These are phyloP conservation scores for Annulohypoxylon truncatum DNA, from an alignment of 2,329 filamentous ascomycete genomes.

Conservation along the genomic window DNA sequence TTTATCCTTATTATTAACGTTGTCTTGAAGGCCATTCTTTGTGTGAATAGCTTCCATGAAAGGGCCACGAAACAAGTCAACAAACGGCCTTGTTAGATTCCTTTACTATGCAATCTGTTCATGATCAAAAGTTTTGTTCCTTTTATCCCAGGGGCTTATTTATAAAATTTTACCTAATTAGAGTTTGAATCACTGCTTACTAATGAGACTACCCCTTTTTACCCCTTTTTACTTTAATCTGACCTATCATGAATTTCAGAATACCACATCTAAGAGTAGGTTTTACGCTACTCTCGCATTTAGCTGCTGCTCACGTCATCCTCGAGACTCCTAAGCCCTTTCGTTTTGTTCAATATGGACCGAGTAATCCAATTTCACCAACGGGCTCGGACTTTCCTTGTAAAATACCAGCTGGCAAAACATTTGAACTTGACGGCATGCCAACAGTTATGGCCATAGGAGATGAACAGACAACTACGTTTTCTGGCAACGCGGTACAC, in stretches of 20 bases:
- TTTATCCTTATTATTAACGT: not conserved
- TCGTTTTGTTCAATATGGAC: constrained; percentile 48
- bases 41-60: not conserved
- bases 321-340: constrained; percentile 70
- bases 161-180: not conserved
- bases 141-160: not conserved
- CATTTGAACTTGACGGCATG: constrained; percentile 54
- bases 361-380: constrained; percentile 69
- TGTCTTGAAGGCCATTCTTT: not conserved
- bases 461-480: constrained; percentile 45
- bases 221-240: not conserved
- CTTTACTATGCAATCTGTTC: not conserved
- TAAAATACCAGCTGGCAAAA: constrained; percentile 61
- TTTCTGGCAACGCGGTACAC: constrained; percentile 72
- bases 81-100: not conserved
- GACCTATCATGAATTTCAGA: not conserved
- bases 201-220: not conserved
- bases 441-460: constrained; percentile 70
- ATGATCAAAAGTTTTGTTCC: not conserved
- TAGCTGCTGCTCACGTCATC: constrained; percentile 67
- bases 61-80: not conserved
- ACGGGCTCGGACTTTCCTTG: constrained; percentile 75
- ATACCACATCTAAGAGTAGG: not conserved
- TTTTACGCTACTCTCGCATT: constrained; percentile 13
- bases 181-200: not conserved